Evolutionary conservation across 2,329 filamentous ascomycete genomes (phyloP).

Genomic region (Cladophialophora carrionii): DNA sequence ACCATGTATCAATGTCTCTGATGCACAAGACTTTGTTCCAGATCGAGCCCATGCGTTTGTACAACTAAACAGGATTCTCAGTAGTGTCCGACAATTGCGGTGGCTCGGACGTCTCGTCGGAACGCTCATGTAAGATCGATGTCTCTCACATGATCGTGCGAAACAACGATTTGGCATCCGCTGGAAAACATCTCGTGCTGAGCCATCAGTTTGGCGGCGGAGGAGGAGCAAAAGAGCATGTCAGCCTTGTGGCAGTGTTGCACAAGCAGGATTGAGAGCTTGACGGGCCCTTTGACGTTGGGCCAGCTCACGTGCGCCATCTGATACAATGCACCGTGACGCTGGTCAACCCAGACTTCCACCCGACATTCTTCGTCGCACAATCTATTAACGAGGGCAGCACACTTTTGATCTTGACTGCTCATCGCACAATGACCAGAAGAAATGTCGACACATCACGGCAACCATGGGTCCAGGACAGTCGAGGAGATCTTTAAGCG

Average conservation of each 20-base stretch:
- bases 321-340: background rate
- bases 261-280: slow-evolving; percentile 10
- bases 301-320: slow-evolving; percentile 22
- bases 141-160: slow-evolving; percentile 1
- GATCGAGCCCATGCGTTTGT: slow-evolving; percentile 6
- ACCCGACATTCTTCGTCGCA: slow-evolving; percentile 23
- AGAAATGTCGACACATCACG: slow-evolving; percentile 18
- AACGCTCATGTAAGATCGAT: slow-evolving; percentile 6
- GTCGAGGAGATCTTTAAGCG: slow-evolving; percentile 2
- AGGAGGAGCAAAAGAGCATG: background rate
- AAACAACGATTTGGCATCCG: slow-evolving; percentile 9
- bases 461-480: background rate
- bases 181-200: slow-evolving; percentile 8
- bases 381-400: slow-evolving; percentile 18
- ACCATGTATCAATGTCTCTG: slow-evolving; percentile 40
- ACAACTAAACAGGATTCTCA: slow-evolving; percentile 5
- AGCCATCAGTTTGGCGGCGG: background rate
- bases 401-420: slow-evolving; percentile 28
- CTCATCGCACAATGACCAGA: slow-evolving; percentile 16
- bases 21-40: slow-evolving; percentile 19
- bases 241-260: slow-evolving; percentile 23
- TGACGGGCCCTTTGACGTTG: background rate
- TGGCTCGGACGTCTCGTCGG: background rate
- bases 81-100: background rate
- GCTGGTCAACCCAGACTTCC: slow-evolving; percentile 1